Evolutionary conservation across 2,329 filamentous ascomycete species (phyloP).

Genomic region (Botryotinia narcissicola): DNA sequence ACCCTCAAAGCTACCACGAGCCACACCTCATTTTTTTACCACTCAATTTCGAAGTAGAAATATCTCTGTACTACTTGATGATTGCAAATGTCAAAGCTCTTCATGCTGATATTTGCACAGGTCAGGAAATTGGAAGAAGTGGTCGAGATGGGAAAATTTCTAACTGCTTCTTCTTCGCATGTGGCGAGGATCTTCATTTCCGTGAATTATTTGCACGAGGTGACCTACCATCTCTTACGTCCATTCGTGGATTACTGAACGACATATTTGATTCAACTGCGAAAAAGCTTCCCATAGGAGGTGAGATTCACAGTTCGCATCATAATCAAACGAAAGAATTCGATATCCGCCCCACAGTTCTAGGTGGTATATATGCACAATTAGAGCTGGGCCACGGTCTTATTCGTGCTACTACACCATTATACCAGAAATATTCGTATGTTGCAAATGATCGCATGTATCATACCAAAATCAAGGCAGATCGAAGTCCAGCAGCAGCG

Average conservation of each 20-base stretch:
- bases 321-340: slow-evolving; percentile 47
- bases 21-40: not conserved
- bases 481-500: slow-evolving; percentile 44
- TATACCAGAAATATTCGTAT: slow-evolving; percentile 57
- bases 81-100: no score
- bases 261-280: slow-evolving; percentile 49
- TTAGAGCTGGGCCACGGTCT: slow-evolving; percentile 58
- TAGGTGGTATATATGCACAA: slow-evolving; percentile 57
- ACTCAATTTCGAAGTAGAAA: not conserved
- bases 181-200: slow-evolving; percentile 55
- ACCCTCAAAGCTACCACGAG: not conserved
- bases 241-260: slow-evolving; percentile 48
- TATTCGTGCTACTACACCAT: slow-evolving; percentile 54
- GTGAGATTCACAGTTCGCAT: slow-evolving; percentile 48
- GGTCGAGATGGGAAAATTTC: slow-evolving; percentile 53
- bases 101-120: slow-evolving; percentile 1
- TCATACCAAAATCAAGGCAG: slow-evolving; percentile 36
- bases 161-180: slow-evolving; percentile 57
- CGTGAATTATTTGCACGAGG: slow-evolving; percentile 59
- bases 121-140: slow-evolving; percentile 55
- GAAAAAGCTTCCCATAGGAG: slow-evolving; percentile 39
- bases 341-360: slow-evolving; percentile 52
- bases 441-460: slow-evolving; percentile 40
- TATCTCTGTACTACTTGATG: not conserved
- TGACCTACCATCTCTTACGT: slow-evolving; percentile 54